Evolutionary conservation across 306 rosid genomes (phyloP).

Genomic region (Cicer arietinum): DNA sequence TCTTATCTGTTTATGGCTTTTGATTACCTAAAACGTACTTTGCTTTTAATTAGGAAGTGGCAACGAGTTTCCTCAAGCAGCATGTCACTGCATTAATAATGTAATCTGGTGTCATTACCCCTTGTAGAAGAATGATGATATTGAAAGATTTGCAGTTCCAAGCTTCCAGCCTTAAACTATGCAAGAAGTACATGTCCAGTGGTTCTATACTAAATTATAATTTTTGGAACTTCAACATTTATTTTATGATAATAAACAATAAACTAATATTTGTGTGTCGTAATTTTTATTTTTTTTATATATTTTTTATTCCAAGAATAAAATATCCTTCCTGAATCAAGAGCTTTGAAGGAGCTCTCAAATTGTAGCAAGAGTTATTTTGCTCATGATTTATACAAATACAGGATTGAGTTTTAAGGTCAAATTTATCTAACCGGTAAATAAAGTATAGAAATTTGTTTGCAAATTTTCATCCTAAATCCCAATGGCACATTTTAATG

Average conservation of each 20-base stretch:
- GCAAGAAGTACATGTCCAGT: background rate
- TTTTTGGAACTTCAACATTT: conserved; percentile 3
- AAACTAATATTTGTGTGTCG: background rate
- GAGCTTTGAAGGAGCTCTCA: background rate
- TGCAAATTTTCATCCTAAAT: background rate
- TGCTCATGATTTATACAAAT: background rate
- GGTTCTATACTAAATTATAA: background rate
- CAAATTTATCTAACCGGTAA: background rate
- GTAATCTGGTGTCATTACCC: background rate
- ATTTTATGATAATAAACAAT: conserved; percentile 1
- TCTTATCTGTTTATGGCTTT: background rate
- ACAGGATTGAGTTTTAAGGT: background rate
- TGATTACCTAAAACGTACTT: background rate
- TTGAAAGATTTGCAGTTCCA: conserved; percentile 23
- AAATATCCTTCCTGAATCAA: background rate
- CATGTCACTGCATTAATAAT: conserved; percentile 36
- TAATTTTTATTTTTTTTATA: background rate
- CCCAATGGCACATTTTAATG: background rate
- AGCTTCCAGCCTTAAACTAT: conserved; percentile 8
- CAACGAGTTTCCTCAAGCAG: conserved; percentile 5
- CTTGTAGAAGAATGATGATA: background rate
- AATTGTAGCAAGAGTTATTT: background rate
- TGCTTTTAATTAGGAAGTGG: conserved; percentile 9
- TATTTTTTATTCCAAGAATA: background rate
- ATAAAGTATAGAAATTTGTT: background rate